Evolutionary conservation across 257 asterid species (phyloP), one percentile per base, ranked within the genome.

Genomic region (Solanum stenotomum): DNA sequence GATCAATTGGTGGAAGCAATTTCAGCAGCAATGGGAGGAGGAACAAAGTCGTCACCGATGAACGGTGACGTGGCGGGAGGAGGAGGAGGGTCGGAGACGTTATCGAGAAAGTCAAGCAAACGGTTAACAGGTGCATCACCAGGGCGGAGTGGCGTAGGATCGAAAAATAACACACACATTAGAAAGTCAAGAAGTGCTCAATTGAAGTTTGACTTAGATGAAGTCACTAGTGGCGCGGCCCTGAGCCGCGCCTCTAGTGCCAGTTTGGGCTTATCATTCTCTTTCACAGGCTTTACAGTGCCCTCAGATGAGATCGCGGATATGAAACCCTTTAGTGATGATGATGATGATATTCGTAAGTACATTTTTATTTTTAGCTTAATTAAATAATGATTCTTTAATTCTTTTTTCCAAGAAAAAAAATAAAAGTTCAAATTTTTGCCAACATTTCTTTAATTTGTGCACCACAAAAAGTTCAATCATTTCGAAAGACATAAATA

Each of bases 181-280:
- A 89, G 98, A 88, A 97, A 97, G 91, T 90, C 98, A 89, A 95
- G 98, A 42, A 97, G 99, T 72, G 98, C 98, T 0, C 99, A 97
- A 87, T 71, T 97, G 95, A 97, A 96, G 6, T 90, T 94, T 88
- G 99, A 97, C 87, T 15, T 94, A 5, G 99, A 97, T 18, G 99
- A 97, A 67, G 88, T 97, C 89, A 94, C 88, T 92, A 95, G 98
- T 87, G 97, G 99, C 38, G 99, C 99, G 52, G 99, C 98, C 81
- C 23, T 97, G 90, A 97, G 99, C 90, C 89, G 99, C 63, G 99
- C 99, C 35, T 96, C 99, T 27, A 96, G 99, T 89, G 99, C 99
- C 72, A 97, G 99, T 91, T 87, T 96, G 81, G 99, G 99, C 38
- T 87, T 97, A 56, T 95, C 98, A 2, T 97, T 97, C 90, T 90